Evolutionary conservation across 148 eudicot genomes (phyloP).

Genomic region (Silene uniflora): DNA sequence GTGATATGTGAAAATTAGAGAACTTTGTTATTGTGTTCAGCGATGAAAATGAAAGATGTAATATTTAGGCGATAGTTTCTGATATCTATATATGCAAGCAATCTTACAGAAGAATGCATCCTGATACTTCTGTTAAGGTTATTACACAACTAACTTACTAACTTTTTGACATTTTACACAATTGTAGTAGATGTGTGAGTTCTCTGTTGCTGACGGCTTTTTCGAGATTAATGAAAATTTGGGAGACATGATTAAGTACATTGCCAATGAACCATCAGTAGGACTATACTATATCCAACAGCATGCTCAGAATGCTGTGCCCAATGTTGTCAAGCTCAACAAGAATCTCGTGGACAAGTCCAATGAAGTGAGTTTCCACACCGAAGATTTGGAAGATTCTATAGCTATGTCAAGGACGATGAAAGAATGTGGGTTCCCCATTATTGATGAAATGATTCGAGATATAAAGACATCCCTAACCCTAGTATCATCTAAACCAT

Average conservation of each 20-base stretch:
- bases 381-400: constrained; percentile 88
- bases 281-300: constrained; percentile 90
- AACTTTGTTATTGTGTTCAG: neutral
- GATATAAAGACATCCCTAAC: constrained; percentile 60
- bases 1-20: neutral
- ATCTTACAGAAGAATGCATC: neutral
- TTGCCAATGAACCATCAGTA: constrained; percentile 93
- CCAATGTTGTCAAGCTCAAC: constrained; percentile 64
- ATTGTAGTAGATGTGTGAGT: constrained; percentile 53
- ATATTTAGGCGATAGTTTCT: neutral
- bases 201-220: constrained; percentile 85
- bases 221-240: constrained; percentile 64
- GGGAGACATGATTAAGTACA: constrained; percentile 78
- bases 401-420: constrained; percentile 60
- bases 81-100: neutral
- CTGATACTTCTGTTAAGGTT: neutral
- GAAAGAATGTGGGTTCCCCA: constrained; percentile 74
- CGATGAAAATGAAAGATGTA: neutral
- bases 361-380: constrained; percentile 55
- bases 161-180: constrained; percentile 12
- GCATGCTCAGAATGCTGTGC: constrained; percentile 75
- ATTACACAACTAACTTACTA: neutral
- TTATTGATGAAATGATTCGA: constrained; percentile 71
- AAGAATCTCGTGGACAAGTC: constrained; percentile 50
- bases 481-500: constrained; percentile 54